A percentile compares a stretch with the other conserved stretches of the same genome.
Evolutionary conservation across 352 stramenopile species (phyloP).

Genomic region (Phytophthora cryptogea): DNA sequence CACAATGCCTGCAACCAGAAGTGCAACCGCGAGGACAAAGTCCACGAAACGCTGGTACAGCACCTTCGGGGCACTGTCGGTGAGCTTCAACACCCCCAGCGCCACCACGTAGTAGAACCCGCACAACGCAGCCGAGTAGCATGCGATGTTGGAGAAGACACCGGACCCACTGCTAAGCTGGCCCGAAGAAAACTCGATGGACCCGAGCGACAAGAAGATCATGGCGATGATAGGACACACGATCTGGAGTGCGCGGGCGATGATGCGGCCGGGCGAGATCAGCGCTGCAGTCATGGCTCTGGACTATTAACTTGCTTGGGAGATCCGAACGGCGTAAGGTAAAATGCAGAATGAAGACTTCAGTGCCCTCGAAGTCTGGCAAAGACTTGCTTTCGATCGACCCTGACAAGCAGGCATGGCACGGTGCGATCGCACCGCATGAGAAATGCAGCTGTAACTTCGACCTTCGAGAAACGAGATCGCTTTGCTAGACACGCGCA

Average conservation of each 20-base stretch:
- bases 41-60: constrained; percentile 31
- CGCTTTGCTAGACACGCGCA: too few relatives aligned
- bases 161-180: constrained; percentile 28
- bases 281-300: background rate
- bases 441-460: too few relatives aligned
- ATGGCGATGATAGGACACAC: constrained; percentile 27
- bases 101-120: constrained; percentile 31
- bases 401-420: too few relatives aligned
- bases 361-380: too few relatives aligned
- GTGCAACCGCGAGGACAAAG: constrained; percentile 13
- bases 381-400: too few relatives aligned
- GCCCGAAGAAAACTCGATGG: constrained; percentile 31
- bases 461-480: too few relatives aligned
- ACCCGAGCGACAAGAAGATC: constrained; percentile 41
- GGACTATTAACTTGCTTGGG: background rate
- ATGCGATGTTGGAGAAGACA: constrained; percentile 26
- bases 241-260: constrained; percentile 26
- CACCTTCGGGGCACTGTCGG: constrained; percentile 1
- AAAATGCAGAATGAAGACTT: constrained; percentile 5
- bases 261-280: constrained; percentile 10
- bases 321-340: background rate
- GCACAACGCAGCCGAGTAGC: constrained; percentile 34
- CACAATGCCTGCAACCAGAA: constrained; percentile 26
- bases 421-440: too few relatives aligned
- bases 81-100: constrained; percentile 17